These are phyloP conservation scores for Psilocybe subaeruginosa DNA, from an alignment of 768 basidiomycete genomes.

Conservation along the genomic window DNA sequence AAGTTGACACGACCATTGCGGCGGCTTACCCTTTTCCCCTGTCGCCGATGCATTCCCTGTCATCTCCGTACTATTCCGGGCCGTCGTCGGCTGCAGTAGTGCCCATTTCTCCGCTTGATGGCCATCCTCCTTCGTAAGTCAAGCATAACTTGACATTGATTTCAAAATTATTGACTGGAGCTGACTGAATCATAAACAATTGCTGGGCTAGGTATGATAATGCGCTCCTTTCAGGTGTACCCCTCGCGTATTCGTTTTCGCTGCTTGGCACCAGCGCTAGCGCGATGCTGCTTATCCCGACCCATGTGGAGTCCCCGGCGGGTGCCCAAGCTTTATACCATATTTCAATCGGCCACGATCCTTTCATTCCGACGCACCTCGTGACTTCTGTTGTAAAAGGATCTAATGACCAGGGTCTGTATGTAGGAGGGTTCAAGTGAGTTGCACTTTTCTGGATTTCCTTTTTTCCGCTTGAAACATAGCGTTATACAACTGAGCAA, in stretches of 20 bases:
- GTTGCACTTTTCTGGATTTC: neutral
- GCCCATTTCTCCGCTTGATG: neutral
- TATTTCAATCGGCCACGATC: constrained; percentile 5
- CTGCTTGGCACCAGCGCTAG: neutral
- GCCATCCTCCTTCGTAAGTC: neutral
- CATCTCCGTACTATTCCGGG: neutral
- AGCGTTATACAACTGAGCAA: no score
- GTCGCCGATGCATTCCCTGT: neutral
- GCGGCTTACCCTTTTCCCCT: neutral
- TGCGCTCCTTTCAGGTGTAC: neutral
- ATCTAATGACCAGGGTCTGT: constrained; percentile 2
- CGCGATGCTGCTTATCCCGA: constrained; percentile 5
- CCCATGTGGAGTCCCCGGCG: neutral
- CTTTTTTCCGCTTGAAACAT: no score
- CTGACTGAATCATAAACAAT: neutral
- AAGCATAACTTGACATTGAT: neutral
- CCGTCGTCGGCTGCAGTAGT: neutral
- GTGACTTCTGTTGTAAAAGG: constrained; percentile 3
- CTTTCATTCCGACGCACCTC: constrained; percentile 4
- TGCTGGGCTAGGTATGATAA: neutral
- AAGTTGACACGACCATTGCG: neutral
- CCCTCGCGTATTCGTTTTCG: constrained; percentile 3
- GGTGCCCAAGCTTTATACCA: neutral
- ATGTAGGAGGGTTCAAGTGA: constrained; percentile 7
- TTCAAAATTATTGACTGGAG: no score